Conservation (phyloP, 768 basidiomycete genomes). For the Termitomyces sp. region DNA sequence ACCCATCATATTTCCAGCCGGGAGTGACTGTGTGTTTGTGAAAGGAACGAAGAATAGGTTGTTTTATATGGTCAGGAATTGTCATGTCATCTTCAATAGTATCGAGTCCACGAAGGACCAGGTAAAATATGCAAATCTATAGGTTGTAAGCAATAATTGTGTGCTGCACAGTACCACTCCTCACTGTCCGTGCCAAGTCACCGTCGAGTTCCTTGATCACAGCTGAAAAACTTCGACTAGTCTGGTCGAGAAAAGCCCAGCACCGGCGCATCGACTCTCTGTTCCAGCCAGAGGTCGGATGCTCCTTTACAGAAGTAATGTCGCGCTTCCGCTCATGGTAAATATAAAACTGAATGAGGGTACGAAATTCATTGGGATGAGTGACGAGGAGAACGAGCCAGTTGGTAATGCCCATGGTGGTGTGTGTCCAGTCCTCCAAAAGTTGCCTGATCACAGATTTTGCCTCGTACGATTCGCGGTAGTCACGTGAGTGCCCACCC, state of each 20-base stretch:
- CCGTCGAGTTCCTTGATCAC: constrained; percentile 97
- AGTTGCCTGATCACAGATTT: constrained; percentile 11
- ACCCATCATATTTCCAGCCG: constrained; percentile 83
- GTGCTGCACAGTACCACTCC: constrained; percentile 35
- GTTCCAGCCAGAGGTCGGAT: constrained; percentile 82
- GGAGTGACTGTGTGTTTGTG: constrained; percentile 72
- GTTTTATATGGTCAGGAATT: constrained; percentile 79
- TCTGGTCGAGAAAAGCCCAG: constrained; percentile 85
- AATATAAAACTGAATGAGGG: constrained; percentile 75
- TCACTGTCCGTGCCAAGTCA: constrained; percentile 85
- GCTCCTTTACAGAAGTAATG: constrained; percentile 69
- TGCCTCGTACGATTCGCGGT: constrained; percentile 10
- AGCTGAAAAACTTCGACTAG: constrained; percentile 83
- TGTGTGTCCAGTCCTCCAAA: background rate
- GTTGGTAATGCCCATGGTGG: constrained; percentile 46
- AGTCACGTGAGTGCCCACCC: constrained; percentile 9
- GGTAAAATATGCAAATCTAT: constrained; percentile 92
- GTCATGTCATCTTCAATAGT: constrained; percentile 99
- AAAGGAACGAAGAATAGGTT: constrained; percentile 78
- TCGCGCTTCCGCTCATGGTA: constrained; percentile 81
- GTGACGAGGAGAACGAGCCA: constrained; percentile 67
- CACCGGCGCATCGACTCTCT: constrained; percentile 81
- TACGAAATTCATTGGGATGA: constrained; percentile 80
- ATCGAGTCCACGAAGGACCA: constrained; percentile 90
- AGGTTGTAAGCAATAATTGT: background rate